Evolutionary conservation across 345 rosid species (phyloP), one percentile per base, ranked within the genome.

Genomic region (Syzygium aqueum): DNA sequence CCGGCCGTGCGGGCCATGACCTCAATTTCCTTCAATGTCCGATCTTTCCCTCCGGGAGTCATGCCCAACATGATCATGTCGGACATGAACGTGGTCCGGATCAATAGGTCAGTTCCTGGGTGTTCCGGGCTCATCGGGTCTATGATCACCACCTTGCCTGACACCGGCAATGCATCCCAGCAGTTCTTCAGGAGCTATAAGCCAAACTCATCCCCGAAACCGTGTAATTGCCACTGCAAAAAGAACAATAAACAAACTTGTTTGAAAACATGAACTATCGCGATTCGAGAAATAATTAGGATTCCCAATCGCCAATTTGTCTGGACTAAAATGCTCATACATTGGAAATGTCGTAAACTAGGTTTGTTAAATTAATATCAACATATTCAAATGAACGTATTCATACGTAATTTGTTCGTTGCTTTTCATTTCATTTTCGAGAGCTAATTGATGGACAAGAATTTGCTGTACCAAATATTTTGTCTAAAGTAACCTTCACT

Each of bases 61-160:
- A 84, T 89, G 23, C 91, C 90, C 51, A 92, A 59, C 95, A 94
- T 92, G 3, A 91, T 53, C 73, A 94, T 37, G 86, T 92, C 94
- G 85, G 87, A 90, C 80, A 73, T 88, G 51, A 63, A 92, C 14
- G 88, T 91, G 53, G 89, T 89, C 53, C 87, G 90, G 1, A 91
- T 87, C 12, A 91, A 82, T 21, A 90, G 89, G 3, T 87, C 89
- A 73, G 73, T 88, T 52, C 91, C 89, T 0, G 91, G 89, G 10
- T 63, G 56, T 65, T 87, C 87, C 13, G 93, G 91, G 52, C 91
- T 88, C 85, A 93, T 87, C 1, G 90, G 73, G 46, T 92, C 93
- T 86, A 89, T 90, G 6, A 94, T n/a, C 22, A 93, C 89, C 8
- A 91, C 91, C 88, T 92, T 94, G 13, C 94, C 92, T 1, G 54